Evolutionary conservation across 1,139 yeast genomes (phyloP).

Genomic region (Kurtzmaniella natalensis): DNA sequence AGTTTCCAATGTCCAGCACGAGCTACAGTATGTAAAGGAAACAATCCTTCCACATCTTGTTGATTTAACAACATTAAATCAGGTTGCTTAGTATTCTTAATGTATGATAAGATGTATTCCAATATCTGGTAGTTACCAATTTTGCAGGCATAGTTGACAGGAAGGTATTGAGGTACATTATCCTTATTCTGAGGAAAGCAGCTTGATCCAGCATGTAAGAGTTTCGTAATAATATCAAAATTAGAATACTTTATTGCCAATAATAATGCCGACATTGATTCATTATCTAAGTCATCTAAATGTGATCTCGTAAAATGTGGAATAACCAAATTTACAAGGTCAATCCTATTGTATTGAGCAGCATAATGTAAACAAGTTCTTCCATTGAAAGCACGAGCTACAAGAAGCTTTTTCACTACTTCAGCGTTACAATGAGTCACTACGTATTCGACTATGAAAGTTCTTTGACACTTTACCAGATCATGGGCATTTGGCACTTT

Average conservation of each 20-base stretch:
- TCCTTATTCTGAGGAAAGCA: slow-evolving; percentile 53
- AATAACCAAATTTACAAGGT: slow-evolving; percentile 45
- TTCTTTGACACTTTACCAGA: slow-evolving; percentile 37
- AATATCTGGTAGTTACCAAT: slow-evolving; percentile 74
- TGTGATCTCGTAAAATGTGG: slow-evolving; percentile 33
- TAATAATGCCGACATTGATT: slow-evolving; percentile 75
- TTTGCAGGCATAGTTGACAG: slow-evolving; percentile 86
- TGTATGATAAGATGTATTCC: slow-evolving; percentile 43
- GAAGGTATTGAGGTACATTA: slow-evolving; percentile 59
- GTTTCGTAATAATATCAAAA: slow-evolving; percentile 44
- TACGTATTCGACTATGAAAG: slow-evolving; percentile 33
- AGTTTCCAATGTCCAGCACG: slow-evolving; percentile 74
- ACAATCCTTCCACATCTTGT: slow-evolving; percentile 82
- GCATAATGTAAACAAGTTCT: slow-evolving; percentile 88
- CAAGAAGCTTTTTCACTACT: slow-evolving; percentile 22
- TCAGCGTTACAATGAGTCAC: slow-evolving; percentile 20
- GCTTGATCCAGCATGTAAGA: slow-evolving; percentile 47
- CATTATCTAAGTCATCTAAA: slow-evolving; percentile 59
- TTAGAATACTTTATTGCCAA: slow-evolving; percentile 73
- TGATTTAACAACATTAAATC: slow-evolving; percentile 33
- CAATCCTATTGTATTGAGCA: slow-evolving; percentile 61
- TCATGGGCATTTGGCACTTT: slow-evolving; percentile 41
- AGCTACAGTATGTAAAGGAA: slow-evolving; percentile 85
- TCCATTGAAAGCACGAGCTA: slow-evolving; percentile 62
- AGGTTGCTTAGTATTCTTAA: slow-evolving; percentile 16